Evolutionary conservation across 2,329 filamentous ascomycete species (phyloP), one percentile per base, ranked within the genome.

Genomic region (Cryphonectria naterciae): DNA sequence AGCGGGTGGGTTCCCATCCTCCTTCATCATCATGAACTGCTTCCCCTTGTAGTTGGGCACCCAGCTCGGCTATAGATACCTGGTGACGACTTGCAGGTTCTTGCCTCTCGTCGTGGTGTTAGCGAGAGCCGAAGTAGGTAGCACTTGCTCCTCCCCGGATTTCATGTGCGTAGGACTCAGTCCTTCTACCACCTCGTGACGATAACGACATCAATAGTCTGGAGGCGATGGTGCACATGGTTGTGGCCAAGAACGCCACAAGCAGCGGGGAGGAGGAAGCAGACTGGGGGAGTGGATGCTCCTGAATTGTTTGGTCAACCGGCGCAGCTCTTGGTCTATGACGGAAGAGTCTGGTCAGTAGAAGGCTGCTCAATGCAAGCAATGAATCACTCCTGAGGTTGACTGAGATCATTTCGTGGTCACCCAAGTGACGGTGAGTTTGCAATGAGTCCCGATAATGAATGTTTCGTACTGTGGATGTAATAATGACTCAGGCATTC

Each of bases 161-260:
- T 43, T 43, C 28, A 68, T 68, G 32, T 62, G 56, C 25, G 28
- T 28, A 49, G 58, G 52, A 68, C 58, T 68, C 67, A 15, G 67
- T 60, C 17, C 58, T 54, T 32, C 37, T 68, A 60, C 46, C 60
- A 68, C 4, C 67, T 43, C 4, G 60, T 68, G 58, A 68, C 60
- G 32, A 64, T 54, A 25, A 64, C 54, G 41, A 64, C 54, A 15
- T 60, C 67, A 68, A 63, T 28, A 49, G 60, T 5, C 60, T 60
- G 32, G 46, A 60, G 10, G 67, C 46, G 5, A 68, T 17, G 17
- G 46, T 43, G 35, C 58, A 43, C n/a, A 58, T 56, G 43, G 60
- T 68, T 5, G 67, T 41, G 35, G 67, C 58, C 58, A 68, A 54
- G 28, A 43, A 58, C 17, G 67, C 67, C 32, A 39, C 67, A 1